phyloP scores from a whole-genome alignment of 2,329 filamentous ascomycete genomes.

The Orbilia javanica region DNA sequence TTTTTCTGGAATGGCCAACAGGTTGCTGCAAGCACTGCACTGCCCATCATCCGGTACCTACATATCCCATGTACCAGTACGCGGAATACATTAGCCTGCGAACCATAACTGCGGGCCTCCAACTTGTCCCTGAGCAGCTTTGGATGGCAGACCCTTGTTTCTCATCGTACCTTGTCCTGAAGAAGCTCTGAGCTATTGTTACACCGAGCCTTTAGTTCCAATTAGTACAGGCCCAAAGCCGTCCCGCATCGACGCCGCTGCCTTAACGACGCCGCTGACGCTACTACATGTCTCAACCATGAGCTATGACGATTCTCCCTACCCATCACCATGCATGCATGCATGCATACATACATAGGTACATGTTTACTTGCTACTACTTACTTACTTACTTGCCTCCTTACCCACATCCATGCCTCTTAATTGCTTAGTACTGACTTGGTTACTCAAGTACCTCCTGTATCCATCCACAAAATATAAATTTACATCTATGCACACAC shows the following conservation, averaged over 20 bases:
- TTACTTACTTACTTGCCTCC: background rate
- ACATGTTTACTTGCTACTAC: background rate
- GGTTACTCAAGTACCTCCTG: no score
- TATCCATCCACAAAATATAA: no score
- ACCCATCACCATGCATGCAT: conserved; percentile 32
- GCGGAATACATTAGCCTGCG: conserved; percentile 1
- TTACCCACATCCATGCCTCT: no score
- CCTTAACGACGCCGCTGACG: conserved; percentile 55
- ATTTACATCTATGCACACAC: no score
- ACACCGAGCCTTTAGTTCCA: conserved; percentile 37
- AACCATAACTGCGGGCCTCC: conserved; percentile 31
- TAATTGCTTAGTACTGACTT: no score
- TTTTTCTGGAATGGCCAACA: conserved; percentile 32
- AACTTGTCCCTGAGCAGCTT: conserved; percentile 49
- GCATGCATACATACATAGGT: background rate
- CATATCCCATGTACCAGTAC: conserved; percentile 10
- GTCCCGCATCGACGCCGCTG: conserved; percentile 53
- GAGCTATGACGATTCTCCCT: conserved; percentile 24
- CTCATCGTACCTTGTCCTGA: background rate
- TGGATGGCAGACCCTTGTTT: conserved; percentile 15
- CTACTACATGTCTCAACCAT: conserved; percentile 51
- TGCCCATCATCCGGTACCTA: conserved; percentile 25
- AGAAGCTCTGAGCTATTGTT: conserved; percentile 28
- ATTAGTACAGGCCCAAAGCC: conserved; percentile 7
- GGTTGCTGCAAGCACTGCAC: conserved; percentile 46